A percentile compares a stretch with the other conserved stretches of the same genome.
Evolutionary conservation across 805 yeast genomes (phyloP).

Genomic region (Candida sithepensis): DNA sequence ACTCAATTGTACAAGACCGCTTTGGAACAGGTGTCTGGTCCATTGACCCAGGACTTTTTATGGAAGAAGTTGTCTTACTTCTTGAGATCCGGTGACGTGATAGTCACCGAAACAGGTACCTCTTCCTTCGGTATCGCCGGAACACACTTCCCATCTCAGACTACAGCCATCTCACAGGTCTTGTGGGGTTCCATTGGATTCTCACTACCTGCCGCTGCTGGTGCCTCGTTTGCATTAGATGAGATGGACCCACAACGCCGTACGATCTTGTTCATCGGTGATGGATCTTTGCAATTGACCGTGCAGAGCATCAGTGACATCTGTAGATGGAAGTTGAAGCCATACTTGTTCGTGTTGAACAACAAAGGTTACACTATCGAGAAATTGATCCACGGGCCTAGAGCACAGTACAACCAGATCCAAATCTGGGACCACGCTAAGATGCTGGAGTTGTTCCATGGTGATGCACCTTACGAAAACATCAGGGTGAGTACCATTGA

Average conservation of each 20-base stretch:
- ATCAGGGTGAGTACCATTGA: conserved; percentile 51
- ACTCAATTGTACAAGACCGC: conserved; percentile 35
- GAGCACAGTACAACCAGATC: conserved; percentile 61
- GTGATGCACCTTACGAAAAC: conserved; percentile 49
- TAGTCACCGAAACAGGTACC: conserved; percentile 72
- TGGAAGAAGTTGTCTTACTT: conserved; percentile 64
- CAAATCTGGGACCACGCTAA: conserved; percentile 67
- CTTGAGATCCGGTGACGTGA: conserved; percentile 63
- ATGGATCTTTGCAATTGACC: conserved; percentile 72
- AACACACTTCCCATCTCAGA: conserved; percentile 58
- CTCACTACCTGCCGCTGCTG: conserved; percentile 63
- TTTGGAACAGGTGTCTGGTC: conserved; percentile 41
- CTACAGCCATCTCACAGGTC: conserved; percentile 68
- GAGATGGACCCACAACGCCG: conserved; percentile 59
- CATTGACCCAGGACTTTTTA: conserved; percentile 60
- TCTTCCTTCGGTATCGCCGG: conserved; percentile 70
- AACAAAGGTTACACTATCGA: conserved; percentile 76
- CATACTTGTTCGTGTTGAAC: conserved; percentile 66
- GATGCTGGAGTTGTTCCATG: conserved; percentile 58
- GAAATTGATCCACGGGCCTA: conserved; percentile 67
- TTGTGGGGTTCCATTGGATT: conserved; percentile 76
- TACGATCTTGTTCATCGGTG: conserved; percentile 68
- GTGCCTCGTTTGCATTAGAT: conserved; percentile 66
- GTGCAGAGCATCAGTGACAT: conserved; percentile 71
- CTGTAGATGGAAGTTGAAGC: conserved; percentile 62